Evolutionary conservation across 1,284 basidiomycete genomes (phyloP).

Genomic region (Puccinia hordei): DNA sequence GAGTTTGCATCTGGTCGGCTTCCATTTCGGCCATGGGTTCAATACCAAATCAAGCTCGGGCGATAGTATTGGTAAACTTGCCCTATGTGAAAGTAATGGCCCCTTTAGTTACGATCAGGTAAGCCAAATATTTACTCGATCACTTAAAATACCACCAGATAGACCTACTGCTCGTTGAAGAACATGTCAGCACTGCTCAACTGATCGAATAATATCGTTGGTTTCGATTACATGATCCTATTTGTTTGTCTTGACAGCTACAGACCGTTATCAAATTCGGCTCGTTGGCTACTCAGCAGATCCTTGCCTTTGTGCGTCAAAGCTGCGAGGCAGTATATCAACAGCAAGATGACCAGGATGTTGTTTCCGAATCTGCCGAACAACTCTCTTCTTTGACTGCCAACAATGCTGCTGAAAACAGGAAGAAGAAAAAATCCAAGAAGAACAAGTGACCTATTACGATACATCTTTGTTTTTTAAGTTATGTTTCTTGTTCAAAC

Average conservation of each 20-base stretch:
- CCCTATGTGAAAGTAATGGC: conserved; percentile 40
- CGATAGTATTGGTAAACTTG: not conserved
- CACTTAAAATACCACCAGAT: not conserved
- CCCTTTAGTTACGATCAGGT: conserved; percentile 33
- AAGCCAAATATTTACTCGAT: not conserved
- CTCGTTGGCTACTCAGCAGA: conserved; percentile 31
- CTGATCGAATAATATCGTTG: not conserved
- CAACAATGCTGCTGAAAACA: not conserved
- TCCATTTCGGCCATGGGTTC: conserved; percentile 35
- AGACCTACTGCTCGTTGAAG: not conserved
- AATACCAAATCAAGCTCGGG: not conserved
- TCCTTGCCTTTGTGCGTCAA: conserved; percentile 26
- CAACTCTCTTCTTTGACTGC: not conserved
- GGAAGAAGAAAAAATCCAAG: conserved; percentile 41
- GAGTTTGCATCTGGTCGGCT: conserved; percentile 28
- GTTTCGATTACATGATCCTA: not conserved
- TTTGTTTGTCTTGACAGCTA: conserved; percentile 8
- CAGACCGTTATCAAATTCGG: conserved; percentile 30
- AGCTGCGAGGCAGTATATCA: conserved; percentile 22
- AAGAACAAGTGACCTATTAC: conserved; percentile 2
- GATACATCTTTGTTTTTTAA: not conserved
- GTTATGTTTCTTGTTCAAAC: not conserved
- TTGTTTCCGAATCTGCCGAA: not conserved
- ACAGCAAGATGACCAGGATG: not conserved
- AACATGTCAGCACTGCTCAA: not conserved